These are phyloP conservation scores for Lathyrus sativus DNA, from an alignment of 306 rosid genomes.

Conservation along the genomic window DNA sequence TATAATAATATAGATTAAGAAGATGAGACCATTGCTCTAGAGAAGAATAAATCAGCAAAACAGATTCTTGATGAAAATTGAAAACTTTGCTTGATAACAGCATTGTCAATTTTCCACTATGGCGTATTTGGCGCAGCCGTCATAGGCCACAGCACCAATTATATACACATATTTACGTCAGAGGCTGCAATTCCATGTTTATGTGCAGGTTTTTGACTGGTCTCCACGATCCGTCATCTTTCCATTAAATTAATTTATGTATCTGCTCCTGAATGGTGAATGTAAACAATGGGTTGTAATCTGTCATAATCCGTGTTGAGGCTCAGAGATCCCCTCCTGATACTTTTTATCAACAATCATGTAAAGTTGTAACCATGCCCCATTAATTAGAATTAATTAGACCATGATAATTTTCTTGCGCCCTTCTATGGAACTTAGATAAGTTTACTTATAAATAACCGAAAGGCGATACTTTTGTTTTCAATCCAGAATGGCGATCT, in stretches of 20 bases:
- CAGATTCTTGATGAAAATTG: neutral
- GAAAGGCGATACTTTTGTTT: constrained; percentile 8
- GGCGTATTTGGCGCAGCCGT: neutral
- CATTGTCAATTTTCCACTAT: neutral
- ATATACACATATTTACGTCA: neutral
- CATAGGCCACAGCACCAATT: neutral
- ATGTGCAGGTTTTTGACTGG: neutral
- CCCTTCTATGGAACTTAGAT: neutral
- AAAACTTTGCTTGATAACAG: neutral
- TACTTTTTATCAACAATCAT: constrained; percentile 12
- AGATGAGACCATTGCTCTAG: neutral
- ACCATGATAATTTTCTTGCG: neutral
- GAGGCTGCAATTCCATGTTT: neutral
- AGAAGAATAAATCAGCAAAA: neutral
- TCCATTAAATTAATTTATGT: neutral
- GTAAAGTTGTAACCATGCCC: neutral
- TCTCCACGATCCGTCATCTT: neutral
- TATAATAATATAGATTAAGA: constrained; percentile 8
- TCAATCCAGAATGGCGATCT: constrained; percentile 8
- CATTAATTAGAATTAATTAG: constrained; percentile 11
- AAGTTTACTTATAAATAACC: constrained; percentile 13
- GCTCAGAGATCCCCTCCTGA: neutral
- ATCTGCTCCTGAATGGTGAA: neutral
- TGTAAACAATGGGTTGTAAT: constrained; percentile 5
- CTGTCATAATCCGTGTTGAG: neutral